phyloP scores from a whole-genome alignment of 208 protist genomes.

The Acanthamoeba triangularis region DNA sequence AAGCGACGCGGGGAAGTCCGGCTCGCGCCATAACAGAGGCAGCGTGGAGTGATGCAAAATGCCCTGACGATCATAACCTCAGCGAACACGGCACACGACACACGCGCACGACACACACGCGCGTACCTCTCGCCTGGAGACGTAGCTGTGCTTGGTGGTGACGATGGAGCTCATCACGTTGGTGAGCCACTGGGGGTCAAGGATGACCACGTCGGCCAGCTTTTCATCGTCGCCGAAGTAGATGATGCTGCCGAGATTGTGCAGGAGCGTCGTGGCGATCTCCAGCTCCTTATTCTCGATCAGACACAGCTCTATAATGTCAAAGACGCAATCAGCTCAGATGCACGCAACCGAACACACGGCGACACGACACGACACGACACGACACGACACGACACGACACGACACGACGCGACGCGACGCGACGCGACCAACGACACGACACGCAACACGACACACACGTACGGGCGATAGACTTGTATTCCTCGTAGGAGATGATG shows the following conservation, averaged over 20 bases:
- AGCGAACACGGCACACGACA: neutral
- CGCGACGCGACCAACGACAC: neutral
- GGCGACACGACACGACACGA: too few relatives aligned
- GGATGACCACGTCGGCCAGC: constrained; percentile 38
- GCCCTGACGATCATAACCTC: neutral
- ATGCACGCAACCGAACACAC: neutral
- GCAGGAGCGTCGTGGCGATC: constrained; percentile 37
- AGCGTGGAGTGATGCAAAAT: constrained; percentile 24
- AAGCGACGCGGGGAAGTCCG: constrained; percentile 11
- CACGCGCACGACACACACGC: neutral
- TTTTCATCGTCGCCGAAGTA: constrained; percentile 50
- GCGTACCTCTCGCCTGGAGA: neutral
- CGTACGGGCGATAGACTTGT: constrained; percentile 55
- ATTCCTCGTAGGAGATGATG: constrained; percentile 62
- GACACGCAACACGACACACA: neutral
- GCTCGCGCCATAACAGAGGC: constrained; percentile 40
- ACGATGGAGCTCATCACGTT: constrained; percentile 50
- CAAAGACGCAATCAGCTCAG: neutral
- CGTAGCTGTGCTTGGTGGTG: constrained; percentile 56
- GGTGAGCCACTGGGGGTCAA: constrained; percentile 47
- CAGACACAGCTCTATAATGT: constrained; percentile 22
- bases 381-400: neutral
- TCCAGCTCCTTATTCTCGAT: constrained; percentile 34
- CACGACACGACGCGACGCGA: neutral
- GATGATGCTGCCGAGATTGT: constrained; percentile 45